Evolutionary conservation across 305 asterid genomes (phyloP), one percentile per base, ranked within the genome.

Genomic region (Rubia occidens): DNA sequence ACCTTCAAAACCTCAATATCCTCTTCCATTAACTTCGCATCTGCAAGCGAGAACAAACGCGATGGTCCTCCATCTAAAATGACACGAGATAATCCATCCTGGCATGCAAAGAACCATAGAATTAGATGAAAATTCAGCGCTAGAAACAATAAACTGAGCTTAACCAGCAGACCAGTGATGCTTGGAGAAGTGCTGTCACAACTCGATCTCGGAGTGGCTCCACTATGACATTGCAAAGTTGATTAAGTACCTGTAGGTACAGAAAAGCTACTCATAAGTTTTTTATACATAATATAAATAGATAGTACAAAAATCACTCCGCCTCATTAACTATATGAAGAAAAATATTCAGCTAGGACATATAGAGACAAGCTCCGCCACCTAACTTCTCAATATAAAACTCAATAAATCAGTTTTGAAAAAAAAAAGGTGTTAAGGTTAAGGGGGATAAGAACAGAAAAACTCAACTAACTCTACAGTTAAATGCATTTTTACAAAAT

Each of bases 171-270:
- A 94, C 99, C 97, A 95, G 81, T 53, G 97, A 86, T 74, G 99
- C 96, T 85, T 95, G 99, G 77, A 95, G 96, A 66, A 91, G 95
- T 47, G 97, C 96, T 0, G 96, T 91, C 54, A 95, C 99, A 67
- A 91, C 87, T 74, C 97, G 99, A 76, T 95, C 99, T 65, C 99
- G 85, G 42, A 95, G 96, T 72, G 86, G 95, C 84, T 95, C 96
- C 81, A 91, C 89, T 72, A 91, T 89, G 75, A 88, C 80, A 79
- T 84, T 91, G 72, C 99, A 95, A 73, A 95, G 80, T 81, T 95
- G 95, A 80, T 84, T 89, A 67, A 95, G 95, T 76, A 87, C 99
- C 97, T 95, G 82, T 68, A 78, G 11, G 60, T 66, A 51, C 58
- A 9, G n/a, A 70, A 59, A 21, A 47, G 72, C 44, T 24, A 32